Percentiles rank a stretch among this genome's conserved stretches.
Conservation (phyloP, 768 basidiomycete species). For the Thelephora ganbajun region DNA sequence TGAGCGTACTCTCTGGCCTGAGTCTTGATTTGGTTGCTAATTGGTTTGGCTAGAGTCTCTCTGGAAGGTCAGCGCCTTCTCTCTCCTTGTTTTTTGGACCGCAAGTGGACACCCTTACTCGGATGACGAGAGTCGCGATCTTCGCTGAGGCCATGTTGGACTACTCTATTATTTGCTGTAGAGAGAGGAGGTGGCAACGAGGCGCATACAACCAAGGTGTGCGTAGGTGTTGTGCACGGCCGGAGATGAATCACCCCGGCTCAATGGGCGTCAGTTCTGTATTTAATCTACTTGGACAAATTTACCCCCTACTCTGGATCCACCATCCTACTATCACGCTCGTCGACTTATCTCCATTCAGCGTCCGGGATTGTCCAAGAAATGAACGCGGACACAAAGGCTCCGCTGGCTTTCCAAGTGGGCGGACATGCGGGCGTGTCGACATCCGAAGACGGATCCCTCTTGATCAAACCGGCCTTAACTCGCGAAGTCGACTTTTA, state of each 20-base stretch:
- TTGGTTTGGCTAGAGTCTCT: conserved; percentile 78
- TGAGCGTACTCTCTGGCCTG: conserved; percentile 57
- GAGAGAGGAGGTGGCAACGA: too few species aligned
- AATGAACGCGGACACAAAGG: conserved; percentile 1
- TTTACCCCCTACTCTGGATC: too few species aligned
- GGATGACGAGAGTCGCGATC: conserved; percentile 58
- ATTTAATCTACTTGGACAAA: too few species aligned
- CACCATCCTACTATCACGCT: too few species aligned
- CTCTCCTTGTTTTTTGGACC: conserved; percentile 2
- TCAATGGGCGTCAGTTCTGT: too few species aligned
- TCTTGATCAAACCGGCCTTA: conserved; percentile 71
- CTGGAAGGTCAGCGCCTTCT: conserved; percentile 4
- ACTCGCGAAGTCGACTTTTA: conserved; percentile 63
- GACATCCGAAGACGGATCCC: conserved; percentile 53
- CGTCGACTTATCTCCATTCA: too few species aligned
- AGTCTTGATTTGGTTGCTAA: conserved; percentile 49
- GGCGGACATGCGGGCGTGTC: conserved; percentile 73
- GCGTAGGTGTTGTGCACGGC: too few species aligned
- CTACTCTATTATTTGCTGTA: too few species aligned
- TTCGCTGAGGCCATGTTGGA: conserved; percentile 56
- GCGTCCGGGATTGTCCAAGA: too few species aligned
- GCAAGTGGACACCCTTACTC: conserved; percentile 30
- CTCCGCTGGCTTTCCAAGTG: conserved; percentile 46
- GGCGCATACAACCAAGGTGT: too few species aligned
- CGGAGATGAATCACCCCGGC: too few species aligned